Conservation (phyloP, 2,329 filamentous ascomycete species). For the Thelonectria rubi region DNA sequence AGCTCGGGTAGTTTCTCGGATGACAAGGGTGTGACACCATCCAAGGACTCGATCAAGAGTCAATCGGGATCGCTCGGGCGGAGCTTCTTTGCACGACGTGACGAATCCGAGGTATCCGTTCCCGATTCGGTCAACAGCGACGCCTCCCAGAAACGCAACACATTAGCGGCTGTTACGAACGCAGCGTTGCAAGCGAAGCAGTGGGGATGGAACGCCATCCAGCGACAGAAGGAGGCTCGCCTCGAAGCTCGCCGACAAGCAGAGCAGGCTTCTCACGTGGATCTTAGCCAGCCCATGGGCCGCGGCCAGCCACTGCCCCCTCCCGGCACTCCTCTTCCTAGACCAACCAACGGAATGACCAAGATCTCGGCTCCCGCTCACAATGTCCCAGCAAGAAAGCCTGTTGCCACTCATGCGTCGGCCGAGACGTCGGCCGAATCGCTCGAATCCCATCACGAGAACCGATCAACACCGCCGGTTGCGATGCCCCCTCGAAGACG, state of each 20-base stretch:
- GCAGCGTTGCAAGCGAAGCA: slow-evolving; percentile 65
- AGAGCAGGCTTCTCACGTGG: slow-evolving; percentile 48
- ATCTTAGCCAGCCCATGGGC: slow-evolving; percentile 76
- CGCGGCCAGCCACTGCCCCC: slow-evolving; percentile 84
- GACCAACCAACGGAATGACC: slow-evolving; percentile 67
- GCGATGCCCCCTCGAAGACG: slow-evolving; percentile 52
- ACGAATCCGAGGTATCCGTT: slow-evolving; percentile 49
- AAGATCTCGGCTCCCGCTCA: slow-evolving; percentile 61
- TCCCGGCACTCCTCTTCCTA: slow-evolving; percentile 79
- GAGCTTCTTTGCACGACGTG: slow-evolving; percentile 52
- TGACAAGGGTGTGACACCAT: slow-evolving; percentile 43
- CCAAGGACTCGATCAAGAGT: slow-evolving; percentile 51
- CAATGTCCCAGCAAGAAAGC: slow-evolving; percentile 71
- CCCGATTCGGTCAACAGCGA: slow-evolving; percentile 49
- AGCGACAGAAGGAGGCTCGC: slow-evolving; percentile 57
- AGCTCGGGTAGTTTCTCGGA: slow-evolving; percentile 42
- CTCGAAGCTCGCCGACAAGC: slow-evolving; percentile 51
- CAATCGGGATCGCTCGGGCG: slow-evolving; percentile 52
- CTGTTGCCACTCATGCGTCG: slow-evolving; percentile 56
- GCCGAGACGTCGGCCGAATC: slow-evolving; percentile 31
- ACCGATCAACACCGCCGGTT: slow-evolving; percentile 19
- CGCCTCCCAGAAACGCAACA: slow-evolving; percentile 55
- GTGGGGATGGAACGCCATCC: slow-evolving; percentile 67
- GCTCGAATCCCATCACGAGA: slow-evolving; percentile 38
- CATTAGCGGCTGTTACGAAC: slow-evolving; percentile 64